These are phyloP conservation scores for Tirmania nivea DNA, from an alignment of 495 filamentous ascomycete genomes.

Conservation along the genomic window DNA sequence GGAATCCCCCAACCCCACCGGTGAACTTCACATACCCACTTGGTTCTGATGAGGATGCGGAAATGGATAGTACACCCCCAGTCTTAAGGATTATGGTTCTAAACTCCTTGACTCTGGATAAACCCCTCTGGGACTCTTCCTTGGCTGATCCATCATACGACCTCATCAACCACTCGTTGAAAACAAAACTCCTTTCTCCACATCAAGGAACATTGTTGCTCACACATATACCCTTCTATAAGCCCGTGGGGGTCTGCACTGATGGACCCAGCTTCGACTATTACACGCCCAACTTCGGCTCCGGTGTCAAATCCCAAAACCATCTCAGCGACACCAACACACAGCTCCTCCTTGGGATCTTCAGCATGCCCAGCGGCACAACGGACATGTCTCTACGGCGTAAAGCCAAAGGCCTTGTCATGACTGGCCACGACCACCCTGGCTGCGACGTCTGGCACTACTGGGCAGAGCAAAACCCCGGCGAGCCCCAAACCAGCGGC, in stretches of 20 bases:
- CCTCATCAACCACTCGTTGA: constrained; percentile 47
- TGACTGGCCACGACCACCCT: constrained; percentile 87
- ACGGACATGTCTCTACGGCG: constrained; percentile 36
- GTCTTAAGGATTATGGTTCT: constrained; percentile 57
- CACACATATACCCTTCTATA: constrained; percentile 82
- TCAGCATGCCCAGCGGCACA: constrained; percentile 44
- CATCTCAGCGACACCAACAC: constrained; percentile 50
- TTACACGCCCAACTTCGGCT: constrained; percentile 32
- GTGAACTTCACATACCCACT: constrained; percentile 13
- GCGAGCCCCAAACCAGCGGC: constrained; percentile 13
- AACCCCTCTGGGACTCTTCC: constrained; percentile 39
- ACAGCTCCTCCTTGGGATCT: constrained; percentile 50
- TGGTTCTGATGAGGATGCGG: constrained; percentile 18
- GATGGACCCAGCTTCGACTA: constrained; percentile 66
- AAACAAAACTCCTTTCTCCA: neutral
- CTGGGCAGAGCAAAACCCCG: constrained; percentile 29
- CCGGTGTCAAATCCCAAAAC: constrained; percentile 76
- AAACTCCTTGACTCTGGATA: constrained; percentile 82
- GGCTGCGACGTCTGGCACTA: constrained; percentile 80
- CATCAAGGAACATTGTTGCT: constrained; percentile 54
- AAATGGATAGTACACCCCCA: constrained; percentile 26
- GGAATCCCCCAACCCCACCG: constrained; percentile 31
- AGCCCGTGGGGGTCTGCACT: constrained; percentile 57
- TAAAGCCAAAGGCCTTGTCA: constrained; percentile 38
- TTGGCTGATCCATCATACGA: constrained; percentile 51